Conservation (phyloP, 352 stramenopile species). For the Sclerospora graminicola region DNA sequence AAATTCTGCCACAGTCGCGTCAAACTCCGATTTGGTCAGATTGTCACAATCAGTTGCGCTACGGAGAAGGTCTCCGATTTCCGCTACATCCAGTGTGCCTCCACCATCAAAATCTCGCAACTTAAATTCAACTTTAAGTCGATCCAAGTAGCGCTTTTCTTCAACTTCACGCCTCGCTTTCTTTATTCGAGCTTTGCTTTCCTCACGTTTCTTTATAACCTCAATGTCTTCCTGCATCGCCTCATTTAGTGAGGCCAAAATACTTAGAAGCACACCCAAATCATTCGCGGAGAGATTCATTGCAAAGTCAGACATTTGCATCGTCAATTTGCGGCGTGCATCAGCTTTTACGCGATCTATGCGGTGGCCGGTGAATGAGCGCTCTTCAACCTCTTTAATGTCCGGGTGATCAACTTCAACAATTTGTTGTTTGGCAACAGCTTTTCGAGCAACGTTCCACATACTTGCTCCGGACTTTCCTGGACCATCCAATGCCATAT, state of each 20-base stretch:
- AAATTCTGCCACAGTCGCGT: slow-evolving; percentile 66
- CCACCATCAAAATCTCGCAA: slow-evolving; percentile 61
- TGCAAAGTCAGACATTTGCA: slow-evolving; percentile 80
- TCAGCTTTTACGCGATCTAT: slow-evolving; percentile 41
- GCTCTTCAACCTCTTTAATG: slow-evolving; percentile 26
- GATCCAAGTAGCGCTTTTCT: slow-evolving; percentile 60
- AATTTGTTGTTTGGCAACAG: slow-evolving; percentile 44
- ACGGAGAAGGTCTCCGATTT: slow-evolving; percentile 55
- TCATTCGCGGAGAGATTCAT: slow-evolving; percentile 77
- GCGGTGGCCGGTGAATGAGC: slow-evolving; percentile 10
- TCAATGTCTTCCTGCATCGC: slow-evolving; percentile 58
- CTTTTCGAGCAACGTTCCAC: slow-evolving; percentile 48
- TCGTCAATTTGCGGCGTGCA: slow-evolving; percentile 49
- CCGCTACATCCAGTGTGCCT: slow-evolving; percentile 53
- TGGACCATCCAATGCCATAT: slow-evolving; percentile 1
- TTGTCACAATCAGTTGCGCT: slow-evolving; percentile 59
- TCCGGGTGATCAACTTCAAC: slow-evolving; percentile 48
- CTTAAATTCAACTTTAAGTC: slow-evolving; percentile 66
- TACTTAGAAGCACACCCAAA: slow-evolving; percentile 70
- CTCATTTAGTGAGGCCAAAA: slow-evolving; percentile 50
- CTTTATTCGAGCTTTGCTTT: slow-evolving; percentile 33
- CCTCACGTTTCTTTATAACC: slow-evolving; percentile 46
- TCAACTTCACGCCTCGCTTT: slow-evolving; percentile 39
- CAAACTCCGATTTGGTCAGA: slow-evolving; percentile 67
- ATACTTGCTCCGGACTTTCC: slow-evolving; percentile 34